Evolutionary conservation across 2,329 filamentous ascomycete species (phyloP), one percentile per base, ranked within the genome.

Genomic region (Iodosphaeria phyllophila): DNA sequence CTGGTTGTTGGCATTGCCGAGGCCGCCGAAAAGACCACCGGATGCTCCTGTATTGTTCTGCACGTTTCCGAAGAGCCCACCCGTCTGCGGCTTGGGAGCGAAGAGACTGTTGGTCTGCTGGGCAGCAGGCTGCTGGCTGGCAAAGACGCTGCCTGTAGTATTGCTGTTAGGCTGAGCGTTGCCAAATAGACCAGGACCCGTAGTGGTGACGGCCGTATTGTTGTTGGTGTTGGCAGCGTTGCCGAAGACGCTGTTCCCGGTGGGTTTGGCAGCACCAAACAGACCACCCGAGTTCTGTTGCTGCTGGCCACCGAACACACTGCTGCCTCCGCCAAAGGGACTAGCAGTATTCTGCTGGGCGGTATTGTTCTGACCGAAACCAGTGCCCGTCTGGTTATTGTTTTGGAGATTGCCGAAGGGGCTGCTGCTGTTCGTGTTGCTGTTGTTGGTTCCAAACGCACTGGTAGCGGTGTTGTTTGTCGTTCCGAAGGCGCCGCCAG

Each of bases 1-100:
- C 31, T 51, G 32, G 27, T 52, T 42, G 16, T 41, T 42, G n/a
- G n/a, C n/a, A n/a, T n/a, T n/a, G 6, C 42, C 44, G 7, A 53
- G 34, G 13, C 38, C 39, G 9, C 66, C 64, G 32, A 74, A 74
- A 10, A 71, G 42, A 16, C 64, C 51, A 14, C 54, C 48, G 5
- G 54, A 52, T 8, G 54, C 43, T n/a, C n/a, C n/a, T 22, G 41
- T 38, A 8, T 38, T 43, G 18, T 43, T 40, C 35, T 49, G 52
- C 14, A 41, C 35, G 25, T 47, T 43, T 25, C 45, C 49, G 14
- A n/a, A n/a, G n/a, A n/a, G n/a, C n/a, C n/a, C n/a, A n/a, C n/a
- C n/a, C n/a, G n/a, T n/a, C n/a, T n/a, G n/a, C n/a, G n/a, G n/a
- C n/a, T n/a, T n/a, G n/a, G n/a, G n/a, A n/a, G n/a, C n/a, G n/a